phyloP scores from a whole-genome alignment of 1,139 yeast species.

The Hansenula lynferdii region DNA sequence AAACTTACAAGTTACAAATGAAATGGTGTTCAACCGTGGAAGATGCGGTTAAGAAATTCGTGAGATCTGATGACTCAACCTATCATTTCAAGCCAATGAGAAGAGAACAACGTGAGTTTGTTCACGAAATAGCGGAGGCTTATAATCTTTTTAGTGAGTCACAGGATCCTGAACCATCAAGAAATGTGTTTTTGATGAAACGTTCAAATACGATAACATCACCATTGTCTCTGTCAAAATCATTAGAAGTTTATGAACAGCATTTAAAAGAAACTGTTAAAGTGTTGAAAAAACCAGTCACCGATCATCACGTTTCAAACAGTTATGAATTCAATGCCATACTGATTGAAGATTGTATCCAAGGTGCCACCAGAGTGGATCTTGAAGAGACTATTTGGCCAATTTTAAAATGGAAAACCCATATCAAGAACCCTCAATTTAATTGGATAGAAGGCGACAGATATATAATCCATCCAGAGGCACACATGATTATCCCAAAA shows the following conservation, averaged over 20 bases:
- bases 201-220: constrained; percentile 28
- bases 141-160: constrained; percentile 63
- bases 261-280: constrained; percentile 27
- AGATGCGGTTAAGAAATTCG: constrained; percentile 42
- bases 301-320: too few species aligned
- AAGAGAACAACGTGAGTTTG: constrained; percentile 60
- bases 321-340: constrained; percentile 43
- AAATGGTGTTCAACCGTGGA: constrained; percentile 69
- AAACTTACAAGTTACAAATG: constrained; percentile 32
- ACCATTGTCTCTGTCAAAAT: constrained; percentile 24
- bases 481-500: constrained; percentile 21
- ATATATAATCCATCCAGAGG: constrained; percentile 39
- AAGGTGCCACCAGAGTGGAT: constrained; percentile 47
- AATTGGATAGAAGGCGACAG: constrained; percentile 38
- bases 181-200: constrained; percentile 62
- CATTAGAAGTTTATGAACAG: constrained; percentile 27
- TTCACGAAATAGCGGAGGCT: constrained; percentile 61
- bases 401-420: constrained; percentile 23
- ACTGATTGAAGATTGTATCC: constrained; percentile 45
- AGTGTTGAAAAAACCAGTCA: constrained; percentile 18
- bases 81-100: constrained; percentile 73
- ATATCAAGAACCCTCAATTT: constrained; percentile 24
- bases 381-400: constrained; percentile 32
- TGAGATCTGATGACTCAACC: constrained; percentile 32
- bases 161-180: constrained; percentile 76